These are phyloP conservation scores for Leishmania mexicana DNA, from an alignment of 208 protist species.

Conservation along the genomic window DNA sequence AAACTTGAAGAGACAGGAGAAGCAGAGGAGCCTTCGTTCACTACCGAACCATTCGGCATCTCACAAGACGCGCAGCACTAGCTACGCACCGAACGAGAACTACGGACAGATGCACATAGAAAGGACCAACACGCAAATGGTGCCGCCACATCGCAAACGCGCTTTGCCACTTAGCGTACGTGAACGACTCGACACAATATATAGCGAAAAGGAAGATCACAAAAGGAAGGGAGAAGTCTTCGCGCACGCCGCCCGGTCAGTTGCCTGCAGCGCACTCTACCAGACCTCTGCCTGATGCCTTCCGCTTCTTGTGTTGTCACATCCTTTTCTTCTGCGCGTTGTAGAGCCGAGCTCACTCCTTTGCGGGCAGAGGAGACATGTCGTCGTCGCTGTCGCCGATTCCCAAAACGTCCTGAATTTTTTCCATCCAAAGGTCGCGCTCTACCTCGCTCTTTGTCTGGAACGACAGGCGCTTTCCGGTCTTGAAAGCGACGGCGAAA, in stretches of 20 bases:
- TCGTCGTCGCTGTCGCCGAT: constrained; percentile 68
- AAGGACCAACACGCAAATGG: background rate
- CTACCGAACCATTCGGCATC: background rate
- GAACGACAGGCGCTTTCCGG: constrained; percentile 72
- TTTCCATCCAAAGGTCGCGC: constrained; percentile 77
- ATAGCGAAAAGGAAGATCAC: background rate
- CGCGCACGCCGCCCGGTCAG: background rate
- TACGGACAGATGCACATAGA: background rate
- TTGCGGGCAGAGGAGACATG: constrained; percentile 15
- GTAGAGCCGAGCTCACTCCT: constrained; percentile 7
- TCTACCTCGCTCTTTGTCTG: constrained; percentile 66
- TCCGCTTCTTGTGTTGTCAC: background rate
- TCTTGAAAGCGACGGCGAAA: constrained; percentile 82
- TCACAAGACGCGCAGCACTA: background rate
- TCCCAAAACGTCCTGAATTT: constrained; percentile 82
- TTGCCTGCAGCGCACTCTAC: background rate
- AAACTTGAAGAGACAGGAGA: constrained; percentile 7
- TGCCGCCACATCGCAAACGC: background rate
- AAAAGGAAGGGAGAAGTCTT: background rate
- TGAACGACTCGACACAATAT: no score
- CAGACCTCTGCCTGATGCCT: background rate
- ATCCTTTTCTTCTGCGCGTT: background rate
- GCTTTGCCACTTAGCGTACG: background rate
- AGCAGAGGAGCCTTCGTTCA: background rate
- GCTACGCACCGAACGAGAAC: background rate